phyloP scores from a whole-genome alignment of 2,329 filamentous ascomycete species.

The Talaromyces sp. region DNA sequence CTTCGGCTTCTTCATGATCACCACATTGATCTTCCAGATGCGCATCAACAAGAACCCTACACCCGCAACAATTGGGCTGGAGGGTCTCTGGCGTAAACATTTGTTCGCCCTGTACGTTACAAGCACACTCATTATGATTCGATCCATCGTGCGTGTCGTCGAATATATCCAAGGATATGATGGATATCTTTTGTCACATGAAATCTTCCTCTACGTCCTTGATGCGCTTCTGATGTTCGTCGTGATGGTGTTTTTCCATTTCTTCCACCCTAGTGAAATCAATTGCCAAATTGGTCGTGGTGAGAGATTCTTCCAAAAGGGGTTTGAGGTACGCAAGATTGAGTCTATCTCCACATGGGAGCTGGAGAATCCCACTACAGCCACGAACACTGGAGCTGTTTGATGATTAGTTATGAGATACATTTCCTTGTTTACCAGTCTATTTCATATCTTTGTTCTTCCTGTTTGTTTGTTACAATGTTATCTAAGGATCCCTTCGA shows the following conservation, averaged over 20 bases:
- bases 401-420: background rate
- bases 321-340: background rate
- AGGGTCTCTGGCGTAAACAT: conserved; percentile 34
- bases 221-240: conserved; percentile 24
- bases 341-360: background rate
- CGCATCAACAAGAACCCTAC: conserved; percentile 33
- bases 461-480: background rate
- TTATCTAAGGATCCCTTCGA: background rate
- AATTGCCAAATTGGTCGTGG: conserved; percentile 12
- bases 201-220: conserved; percentile 25
- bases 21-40: conserved; percentile 24
- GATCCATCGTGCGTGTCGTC: conserved; percentile 24
- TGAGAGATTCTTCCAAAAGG: background rate
- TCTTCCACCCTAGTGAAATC: conserved; percentile 9
- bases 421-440: background rate
- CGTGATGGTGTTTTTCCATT: conserved; percentile 1
- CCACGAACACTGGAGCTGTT: background rate
- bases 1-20: conserved; percentile 30
- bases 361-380: background rate
- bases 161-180: conserved; percentile 24
- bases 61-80: conserved; percentile 22
- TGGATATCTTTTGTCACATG: conserved; percentile 22
- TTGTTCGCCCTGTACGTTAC: conserved; percentile 29
- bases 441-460: background rate
- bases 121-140: conserved; percentile 22